Base-by-base conservation (phyloP, 768 basidiomycete genomes). In the Amanita rubescens region DNA sequence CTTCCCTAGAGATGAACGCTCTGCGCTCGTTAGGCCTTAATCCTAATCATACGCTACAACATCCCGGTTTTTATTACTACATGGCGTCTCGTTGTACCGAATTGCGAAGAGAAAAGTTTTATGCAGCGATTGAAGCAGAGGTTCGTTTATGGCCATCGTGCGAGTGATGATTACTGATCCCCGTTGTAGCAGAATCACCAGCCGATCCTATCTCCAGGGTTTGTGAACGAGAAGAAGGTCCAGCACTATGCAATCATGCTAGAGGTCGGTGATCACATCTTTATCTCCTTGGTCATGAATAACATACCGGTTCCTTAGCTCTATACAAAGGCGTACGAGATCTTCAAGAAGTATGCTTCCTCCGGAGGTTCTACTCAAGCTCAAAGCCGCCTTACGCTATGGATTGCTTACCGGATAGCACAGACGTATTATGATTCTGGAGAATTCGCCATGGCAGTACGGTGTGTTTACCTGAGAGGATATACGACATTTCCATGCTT, bases 31-130 rank as follows among this genome's bases (percentile, higher is more conserved):
- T 85, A 2, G 87, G 89, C 1, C 62, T 87, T 19, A 93, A 92
- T 61, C 93, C 95, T 0, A 81, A 79, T 37, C 84, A 87, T 59
- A 82, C 87, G 0, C 67, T 98, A 45, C 92, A 94, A 63, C 92
- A 94, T 63, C 87, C 95, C 0, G 94, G 93, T 0, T 93, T 86
- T 65, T 95, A 94, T 63, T 96, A 91, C 69, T 88, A 89, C 61
- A 82, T 87, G 70, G 90, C 94, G 0, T 95, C 90, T 0, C 75
- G 79, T 38, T 94, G 90, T 62, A 91, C 92, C 0, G 87, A 94
- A 60, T 75, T 81, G 57, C 73, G 95, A 24, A 70, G 84, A 35
- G 76, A 80, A 58, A 75, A 85, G 27, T 98, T 86, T 64, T 57
- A 85, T 49, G 71, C 73, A 15, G 77, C 79, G 14, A 49, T 81